Percentiles rank a stretch among this genome's conserved stretches.
These are phyloP conservation scores for Coemansia sp. DNA, from an alignment of 192 early-diverging fungal species.

Conservation along the genomic window DNA sequence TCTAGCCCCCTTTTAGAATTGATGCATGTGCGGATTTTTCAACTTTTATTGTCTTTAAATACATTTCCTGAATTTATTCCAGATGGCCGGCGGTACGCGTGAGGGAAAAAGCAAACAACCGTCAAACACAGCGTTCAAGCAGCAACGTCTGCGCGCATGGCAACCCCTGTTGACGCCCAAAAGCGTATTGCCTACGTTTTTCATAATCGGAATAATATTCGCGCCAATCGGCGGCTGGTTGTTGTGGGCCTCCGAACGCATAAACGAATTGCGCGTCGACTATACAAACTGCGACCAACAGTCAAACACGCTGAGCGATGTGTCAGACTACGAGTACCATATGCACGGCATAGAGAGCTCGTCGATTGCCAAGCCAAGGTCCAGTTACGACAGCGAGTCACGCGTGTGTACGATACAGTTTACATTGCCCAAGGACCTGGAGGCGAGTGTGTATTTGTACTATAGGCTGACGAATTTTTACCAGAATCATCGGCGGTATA, in stretches of 20 bases:
- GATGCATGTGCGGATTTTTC: background rate
- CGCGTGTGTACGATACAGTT: conserved; percentile 73
- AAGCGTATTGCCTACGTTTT: conserved; percentile 94
- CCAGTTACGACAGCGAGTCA: conserved; percentile 53
- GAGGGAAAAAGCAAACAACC: conserved; percentile 45
- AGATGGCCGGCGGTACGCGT: conserved; percentile 32
- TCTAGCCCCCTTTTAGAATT: background rate
- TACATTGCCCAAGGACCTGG: conserved; percentile 66
- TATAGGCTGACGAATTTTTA: conserved; percentile 98
- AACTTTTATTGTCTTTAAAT: background rate
- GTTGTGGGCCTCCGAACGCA: conserved; percentile 81
- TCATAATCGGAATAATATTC: conserved; percentile 91
- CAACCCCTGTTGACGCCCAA: conserved; percentile 98
- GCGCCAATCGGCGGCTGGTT: conserved; percentile 92
- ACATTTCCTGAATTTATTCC: background rate
- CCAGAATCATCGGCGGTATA: conserved; percentile 97
- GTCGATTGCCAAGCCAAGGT: conserved; percentile 35
- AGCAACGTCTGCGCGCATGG: conserved; percentile 99
- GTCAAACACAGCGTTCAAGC: conserved; percentile 94
- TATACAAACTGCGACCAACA: conserved; percentile 81
- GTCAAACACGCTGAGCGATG: conserved; percentile 3
- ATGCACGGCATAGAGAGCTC: conserved; percentile 34
- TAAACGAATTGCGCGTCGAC: conserved; percentile 88
- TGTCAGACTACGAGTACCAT: conserved; percentile 42
- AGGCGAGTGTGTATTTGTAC: conserved; percentile 85